phyloP scores from a whole-genome alignment of 805 yeast genomes.

The Wickerhamiella allomyrinae region DNA sequence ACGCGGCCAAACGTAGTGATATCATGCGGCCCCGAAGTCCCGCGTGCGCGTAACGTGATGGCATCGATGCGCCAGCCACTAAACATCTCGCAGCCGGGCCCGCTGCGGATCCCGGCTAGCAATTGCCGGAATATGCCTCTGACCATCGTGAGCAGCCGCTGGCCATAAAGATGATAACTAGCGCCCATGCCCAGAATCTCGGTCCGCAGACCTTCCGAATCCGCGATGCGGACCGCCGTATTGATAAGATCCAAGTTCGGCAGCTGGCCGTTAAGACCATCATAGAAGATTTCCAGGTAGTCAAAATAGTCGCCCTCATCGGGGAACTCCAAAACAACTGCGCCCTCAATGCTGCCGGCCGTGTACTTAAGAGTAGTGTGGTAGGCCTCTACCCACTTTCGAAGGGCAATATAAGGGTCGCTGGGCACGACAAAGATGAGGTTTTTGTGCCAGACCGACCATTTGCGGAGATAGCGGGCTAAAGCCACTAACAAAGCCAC shows the following conservation, averaged over 20 bases:
- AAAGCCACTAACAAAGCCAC: conserved; percentile 56
- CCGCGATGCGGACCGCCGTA: conserved; percentile 56
- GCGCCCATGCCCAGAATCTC: conserved; percentile 40
- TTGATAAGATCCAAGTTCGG: conserved; percentile 88
- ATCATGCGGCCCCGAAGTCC: conserved; percentile 46
- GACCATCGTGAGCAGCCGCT: conserved; percentile 42
- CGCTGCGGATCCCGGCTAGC: conserved; percentile 48
- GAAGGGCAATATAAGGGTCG: conserved; percentile 49
- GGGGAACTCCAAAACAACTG: conserved; percentile 70
- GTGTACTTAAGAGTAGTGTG: conserved; percentile 73
- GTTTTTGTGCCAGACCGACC: conserved; percentile 94
- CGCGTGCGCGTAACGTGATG: conserved; percentile 59
- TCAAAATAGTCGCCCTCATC: conserved; percentile 53
- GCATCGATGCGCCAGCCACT: conserved; percentile 96
- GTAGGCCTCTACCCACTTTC: conserved; percentile 89
- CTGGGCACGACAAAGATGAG: conserved; percentile 74
- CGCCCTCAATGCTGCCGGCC: conserved; percentile 90
- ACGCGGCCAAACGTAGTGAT: conserved; percentile 86
- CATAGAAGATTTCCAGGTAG: conserved; percentile 58
- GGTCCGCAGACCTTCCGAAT: conserved; percentile 61
- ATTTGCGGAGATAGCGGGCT: conserved; percentile 63
- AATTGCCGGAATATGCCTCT: conserved; percentile 58
- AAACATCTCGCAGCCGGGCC: conserved; percentile 76
- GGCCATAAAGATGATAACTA: conserved; percentile 31
- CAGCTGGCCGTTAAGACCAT: conserved; percentile 87